A percentile compares a stretch with the other conserved stretches of the same genome.
Evolutionary conservation across 768 basidiomycete genomes (phyloP).

Genomic region (Macrolepiota fuliginosa): DNA sequence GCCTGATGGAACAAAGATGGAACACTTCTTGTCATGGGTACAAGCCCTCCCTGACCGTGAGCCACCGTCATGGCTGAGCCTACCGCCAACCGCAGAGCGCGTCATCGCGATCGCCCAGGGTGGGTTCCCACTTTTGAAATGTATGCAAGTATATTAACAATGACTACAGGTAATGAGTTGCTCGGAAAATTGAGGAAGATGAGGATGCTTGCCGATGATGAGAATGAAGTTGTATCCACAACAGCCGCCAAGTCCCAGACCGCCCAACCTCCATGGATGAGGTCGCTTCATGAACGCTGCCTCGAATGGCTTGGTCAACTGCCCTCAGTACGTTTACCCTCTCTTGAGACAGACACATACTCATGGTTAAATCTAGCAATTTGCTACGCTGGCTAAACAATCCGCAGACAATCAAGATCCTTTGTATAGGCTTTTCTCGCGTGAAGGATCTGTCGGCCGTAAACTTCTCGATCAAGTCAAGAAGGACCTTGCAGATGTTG

Average conservation of each 20-base stretch:
- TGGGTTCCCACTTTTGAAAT: constrained; percentile 28
- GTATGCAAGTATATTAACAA: background rate
- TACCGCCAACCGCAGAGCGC: constrained; percentile 89
- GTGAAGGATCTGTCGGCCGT: constrained; percentile 80
- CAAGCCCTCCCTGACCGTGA: constrained; percentile 87
- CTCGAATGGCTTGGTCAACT: constrained; percentile 78
- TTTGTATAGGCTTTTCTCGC: constrained; percentile 82
- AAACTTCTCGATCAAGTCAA: constrained; percentile 78
- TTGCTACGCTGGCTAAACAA: constrained; percentile 64
- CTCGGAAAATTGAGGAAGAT: constrained; percentile 90
- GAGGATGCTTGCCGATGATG: constrained; percentile 86
- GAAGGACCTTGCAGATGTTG: constrained; percentile 77
- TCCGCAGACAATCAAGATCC: constrained; percentile 77
- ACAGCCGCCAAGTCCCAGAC: constrained; percentile 58
- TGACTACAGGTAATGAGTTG: constrained; percentile 65
- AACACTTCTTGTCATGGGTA: constrained; percentile 91
- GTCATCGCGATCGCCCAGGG: constrained; percentile 92
- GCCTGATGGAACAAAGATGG: constrained; percentile 91
- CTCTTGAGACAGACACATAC: background rate
- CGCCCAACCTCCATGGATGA: constrained; percentile 94
- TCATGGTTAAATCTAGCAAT: constrained; percentile 39
- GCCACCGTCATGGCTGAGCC: constrained; percentile 91
- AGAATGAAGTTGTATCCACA: constrained; percentile 66
- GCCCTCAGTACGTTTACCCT: constrained; percentile 56
- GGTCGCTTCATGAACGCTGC: constrained; percentile 75